Conservation (phyloP, 208 protist species). For the Trypanosoma avium region DNA sequence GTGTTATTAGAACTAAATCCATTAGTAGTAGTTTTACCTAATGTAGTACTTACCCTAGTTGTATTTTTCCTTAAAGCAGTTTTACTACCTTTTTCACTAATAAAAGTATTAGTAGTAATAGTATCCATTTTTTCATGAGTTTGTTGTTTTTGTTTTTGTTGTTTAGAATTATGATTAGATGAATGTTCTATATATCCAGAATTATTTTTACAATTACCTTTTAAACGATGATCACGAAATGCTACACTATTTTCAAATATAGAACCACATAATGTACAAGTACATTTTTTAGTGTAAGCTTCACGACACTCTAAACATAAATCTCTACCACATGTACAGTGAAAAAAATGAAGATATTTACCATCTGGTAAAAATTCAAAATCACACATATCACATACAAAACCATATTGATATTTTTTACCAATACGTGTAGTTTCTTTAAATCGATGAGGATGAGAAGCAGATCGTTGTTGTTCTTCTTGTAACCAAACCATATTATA, state of each 20-base stretch:
- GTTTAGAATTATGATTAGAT: too few relatives aligned
- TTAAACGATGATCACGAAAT: slow-evolving; percentile 56
- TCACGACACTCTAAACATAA: slow-evolving; percentile 78
- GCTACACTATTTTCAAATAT: slow-evolving; percentile 63
- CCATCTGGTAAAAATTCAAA: slow-evolving; percentile 69
- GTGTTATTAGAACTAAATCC: too few relatives aligned
- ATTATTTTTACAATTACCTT: slow-evolving; percentile 4
- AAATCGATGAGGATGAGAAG: slow-evolving; percentile 78
- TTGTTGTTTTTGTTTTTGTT: too few relatives aligned
- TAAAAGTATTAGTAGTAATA: too few relatives aligned
- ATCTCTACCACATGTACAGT: slow-evolving; percentile 85
- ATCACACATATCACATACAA: slow-evolving; percentile 85
- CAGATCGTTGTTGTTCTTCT: slow-evolving; percentile 74
- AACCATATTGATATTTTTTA: slow-evolving; percentile 74
- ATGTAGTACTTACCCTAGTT: too few relatives aligned
- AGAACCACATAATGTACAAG: slow-evolving; percentile 57
- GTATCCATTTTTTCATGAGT: too few relatives aligned
- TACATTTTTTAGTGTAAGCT: slow-evolving; percentile 58
- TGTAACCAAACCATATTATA: slow-evolving; percentile 77
- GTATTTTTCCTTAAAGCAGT: too few relatives aligned
- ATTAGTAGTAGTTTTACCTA: too few relatives aligned
- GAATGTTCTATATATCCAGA: not conserved
- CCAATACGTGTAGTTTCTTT: slow-evolving; percentile 44
- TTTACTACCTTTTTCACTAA: too few relatives aligned
- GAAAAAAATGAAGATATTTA: slow-evolving; percentile 68